Base-by-base conservation (phyloP, 2,329 filamentous ascomycete species). In the Xylariales sp. region DNA sequence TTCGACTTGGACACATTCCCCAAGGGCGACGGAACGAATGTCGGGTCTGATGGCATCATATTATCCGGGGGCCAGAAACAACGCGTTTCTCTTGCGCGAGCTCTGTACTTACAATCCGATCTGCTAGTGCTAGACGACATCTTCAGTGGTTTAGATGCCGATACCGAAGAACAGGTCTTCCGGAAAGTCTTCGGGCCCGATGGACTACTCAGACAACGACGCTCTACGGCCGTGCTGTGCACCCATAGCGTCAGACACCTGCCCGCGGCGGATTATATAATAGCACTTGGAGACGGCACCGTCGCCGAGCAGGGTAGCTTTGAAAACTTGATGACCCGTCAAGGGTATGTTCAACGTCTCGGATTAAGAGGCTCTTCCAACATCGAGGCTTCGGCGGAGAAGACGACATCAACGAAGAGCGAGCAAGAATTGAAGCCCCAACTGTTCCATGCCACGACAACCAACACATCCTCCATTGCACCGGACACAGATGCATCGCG, bases 41-140 rank as follows among this genome's bases (percentile, higher is more conserved):
- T 72, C 24, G 70, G 71, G 1, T 70, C 64, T 35, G 67, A 68
- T 29, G 70, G 71, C 0, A 58, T 70, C 39, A 63, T 60, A 4
- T 54, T 74, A 1, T 71, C 67, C 3, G 71, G 71, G 4, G 71
- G 70, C 0, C 71, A 74, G 46, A 66, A 64, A 46, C 65, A 69
- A 38, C 60, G 67, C 9, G 53, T 70, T 3, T 50, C 56, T 3
- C 39, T 65, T 10, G 62, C 62, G 1, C 52, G 63, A 4, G 54
- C 59, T 5, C 44, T 66, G 1, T 65, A 63, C 35, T 36, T 58
- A 3, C 46, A 57, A 3, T 43, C 55, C 4, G 47, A 53, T 5
- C 39, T 65, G 7, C 28, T 63, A 3, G 38, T 66, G 2, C 42
- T 64, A 3, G 64, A 66, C 22, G 64, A 66, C 41, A 43, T 63